These are phyloP conservation scores for Diversispora epigaea DNA, from an alignment of 192 early-diverging fungal genomes.

Conservation along the genomic window DNA sequence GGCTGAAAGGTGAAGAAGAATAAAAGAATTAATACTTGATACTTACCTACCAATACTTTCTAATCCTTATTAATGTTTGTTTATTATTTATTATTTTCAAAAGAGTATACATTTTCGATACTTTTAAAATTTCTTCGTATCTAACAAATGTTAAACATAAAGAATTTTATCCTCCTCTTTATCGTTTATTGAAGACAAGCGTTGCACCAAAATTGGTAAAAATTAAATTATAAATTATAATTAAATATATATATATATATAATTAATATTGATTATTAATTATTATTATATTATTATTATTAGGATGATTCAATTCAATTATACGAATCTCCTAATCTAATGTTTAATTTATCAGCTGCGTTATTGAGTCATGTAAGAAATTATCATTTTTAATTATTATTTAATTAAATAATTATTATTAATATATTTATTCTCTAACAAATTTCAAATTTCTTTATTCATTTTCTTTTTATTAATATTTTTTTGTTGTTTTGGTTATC, in stretches of 20 bases:
- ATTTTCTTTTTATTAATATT: too few species aligned
- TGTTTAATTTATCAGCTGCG: conserved; percentile 1
- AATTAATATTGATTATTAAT: background rate
- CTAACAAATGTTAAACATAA: background rate
- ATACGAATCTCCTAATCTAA: conserved; percentile 3
- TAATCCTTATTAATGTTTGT: background rate
- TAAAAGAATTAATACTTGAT: background rate
- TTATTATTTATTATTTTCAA: background rate
- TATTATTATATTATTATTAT: background rate
- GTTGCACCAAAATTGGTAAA: background rate
- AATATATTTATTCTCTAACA: background rate
- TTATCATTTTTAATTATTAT: background rate
- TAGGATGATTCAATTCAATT: background rate
- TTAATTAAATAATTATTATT: background rate
- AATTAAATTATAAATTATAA: background rate
- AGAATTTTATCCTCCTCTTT: background rate
- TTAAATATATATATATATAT: background rate
- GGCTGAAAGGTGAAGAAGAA: background rate
- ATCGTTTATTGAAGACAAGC: background rate
- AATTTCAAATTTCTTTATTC: too few species aligned
- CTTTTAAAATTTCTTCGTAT: background rate
- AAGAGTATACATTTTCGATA: background rate
- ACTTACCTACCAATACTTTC: background rate
- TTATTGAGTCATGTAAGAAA: conserved; percentile 10
- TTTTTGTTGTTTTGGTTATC: too few species aligned